phyloP scores from a whole-genome alignment of 2,329 filamentous ascomycete genomes.

The Phyllosticta citriasiana region DNA sequence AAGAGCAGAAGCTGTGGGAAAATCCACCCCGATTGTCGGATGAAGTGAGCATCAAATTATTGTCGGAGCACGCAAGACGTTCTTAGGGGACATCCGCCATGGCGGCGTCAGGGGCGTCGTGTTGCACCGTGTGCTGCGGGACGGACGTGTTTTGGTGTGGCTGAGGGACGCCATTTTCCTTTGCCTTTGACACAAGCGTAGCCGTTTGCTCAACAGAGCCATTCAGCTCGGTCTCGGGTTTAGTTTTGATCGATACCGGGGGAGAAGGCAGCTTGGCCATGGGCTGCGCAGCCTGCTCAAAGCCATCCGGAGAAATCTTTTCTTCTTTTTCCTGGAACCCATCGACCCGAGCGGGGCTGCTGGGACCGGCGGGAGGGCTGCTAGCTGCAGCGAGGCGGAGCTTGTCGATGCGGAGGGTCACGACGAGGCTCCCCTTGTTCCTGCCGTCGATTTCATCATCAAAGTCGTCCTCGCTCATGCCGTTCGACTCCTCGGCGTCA shows the following conservation, averaged over 20 bases:
- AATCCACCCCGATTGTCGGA: background rate
- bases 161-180: background rate
- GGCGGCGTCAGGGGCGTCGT: background rate
- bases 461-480: slow-evolving; percentile 32
- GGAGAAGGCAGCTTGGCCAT: slow-evolving; percentile 4
- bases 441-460: slow-evolving; percentile 15
- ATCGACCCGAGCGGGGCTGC: background rate
- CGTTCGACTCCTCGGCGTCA: slow-evolving; percentile 41
- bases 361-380: slow-evolving; percentile 1
- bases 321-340: background rate
- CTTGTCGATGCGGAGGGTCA: background rate
- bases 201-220: background rate
- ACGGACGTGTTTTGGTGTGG: background rate
- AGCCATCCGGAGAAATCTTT: background rate
- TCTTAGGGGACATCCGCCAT: background rate
- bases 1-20: background rate
- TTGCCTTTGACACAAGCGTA: background rate
- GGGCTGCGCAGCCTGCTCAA: background rate
- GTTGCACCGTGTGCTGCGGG: background rate
- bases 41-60: background rate
- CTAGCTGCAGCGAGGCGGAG: slow-evolving; percentile 6
- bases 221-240: slow-evolving; percentile 1
- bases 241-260: background rate
- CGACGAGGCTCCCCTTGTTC: slow-evolving; percentile 3
- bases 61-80: no score